phyloP scores from a whole-genome alignment of 176 grass and related monocot species.

The Cymbopogon citratus region DNA sequence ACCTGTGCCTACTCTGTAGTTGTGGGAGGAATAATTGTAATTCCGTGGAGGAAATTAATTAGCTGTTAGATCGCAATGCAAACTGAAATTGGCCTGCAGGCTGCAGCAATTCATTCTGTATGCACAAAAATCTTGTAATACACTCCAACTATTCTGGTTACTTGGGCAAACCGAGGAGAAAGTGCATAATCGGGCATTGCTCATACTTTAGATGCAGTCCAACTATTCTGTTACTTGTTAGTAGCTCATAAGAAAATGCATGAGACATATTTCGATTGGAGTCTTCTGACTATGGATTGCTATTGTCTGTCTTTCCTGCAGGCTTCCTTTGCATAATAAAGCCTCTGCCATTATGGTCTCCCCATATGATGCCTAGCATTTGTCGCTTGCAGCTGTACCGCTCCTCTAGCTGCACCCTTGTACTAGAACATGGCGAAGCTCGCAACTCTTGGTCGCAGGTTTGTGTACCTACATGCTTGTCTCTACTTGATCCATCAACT shows the following conservation, averaged over 20 bases:
- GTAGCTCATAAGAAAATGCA: background rate
- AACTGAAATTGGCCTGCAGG: background rate
- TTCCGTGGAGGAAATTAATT: background rate
- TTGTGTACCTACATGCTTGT: background rate
- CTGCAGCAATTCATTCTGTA: no score
- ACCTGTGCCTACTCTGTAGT: background rate
- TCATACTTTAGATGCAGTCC: background rate
- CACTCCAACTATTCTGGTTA: no score
- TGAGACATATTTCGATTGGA: background rate
- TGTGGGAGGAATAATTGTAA: background rate
- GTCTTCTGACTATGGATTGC: conserved; percentile 4
- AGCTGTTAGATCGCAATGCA: background rate
- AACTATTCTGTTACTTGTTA: background rate
- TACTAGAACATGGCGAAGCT: conserved; percentile 29
- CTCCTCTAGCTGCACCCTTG: background rate
- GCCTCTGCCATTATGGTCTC: background rate
- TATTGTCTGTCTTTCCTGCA: background rate
- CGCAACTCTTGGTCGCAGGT: conserved; percentile 24
- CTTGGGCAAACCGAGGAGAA: background rate
- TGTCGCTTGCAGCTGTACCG: background rate
- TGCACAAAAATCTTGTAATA: no score
- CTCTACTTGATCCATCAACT: background rate
- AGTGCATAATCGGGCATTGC: background rate
- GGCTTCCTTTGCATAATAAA: background rate
- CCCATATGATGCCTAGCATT: background rate